phyloP scores from a whole-genome alignment of 257 asterid species.

The Solanum etuberosum region DNA sequence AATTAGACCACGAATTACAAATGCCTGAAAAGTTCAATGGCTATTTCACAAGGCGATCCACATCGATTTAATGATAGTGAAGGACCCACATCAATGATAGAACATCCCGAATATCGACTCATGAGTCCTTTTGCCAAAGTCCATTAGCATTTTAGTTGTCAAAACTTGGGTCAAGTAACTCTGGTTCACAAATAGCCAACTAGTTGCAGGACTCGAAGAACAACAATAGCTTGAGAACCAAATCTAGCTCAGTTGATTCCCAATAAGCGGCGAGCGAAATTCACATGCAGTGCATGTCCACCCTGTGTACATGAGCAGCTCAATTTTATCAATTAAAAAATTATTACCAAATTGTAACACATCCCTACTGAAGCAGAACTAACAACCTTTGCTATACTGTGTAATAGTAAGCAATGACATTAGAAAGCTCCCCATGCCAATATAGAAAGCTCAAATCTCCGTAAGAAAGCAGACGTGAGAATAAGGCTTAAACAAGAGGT shows the following conservation, averaged over 20 bases:
- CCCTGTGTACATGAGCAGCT: slow-evolving; percentile 27
- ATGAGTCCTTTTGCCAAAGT: not conserved
- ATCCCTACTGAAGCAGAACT: not conserved
- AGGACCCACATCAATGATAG: no score
- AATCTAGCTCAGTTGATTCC: slow-evolving; percentile 6
- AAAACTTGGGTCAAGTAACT: not conserved
- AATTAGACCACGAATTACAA: not conserved
- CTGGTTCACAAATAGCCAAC: not conserved
- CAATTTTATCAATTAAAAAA: not conserved
- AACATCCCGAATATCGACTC: not conserved
- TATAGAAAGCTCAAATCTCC: not conserved
- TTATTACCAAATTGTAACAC: not conserved
- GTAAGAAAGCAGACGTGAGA: not conserved
- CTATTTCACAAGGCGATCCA: not conserved
- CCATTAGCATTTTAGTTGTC: not conserved
- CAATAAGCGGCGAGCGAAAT: slow-evolving; percentile 43
- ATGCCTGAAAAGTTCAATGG: not conserved
- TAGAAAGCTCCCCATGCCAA: not conserved
- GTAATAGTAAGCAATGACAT: not conserved
- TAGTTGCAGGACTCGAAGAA: not conserved
- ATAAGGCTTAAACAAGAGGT: not conserved
- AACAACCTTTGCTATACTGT: not conserved
- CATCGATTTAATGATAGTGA: no score
- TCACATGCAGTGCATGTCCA: slow-evolving; percentile 73
- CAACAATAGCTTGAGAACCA: not conserved